These are phyloP conservation scores for Dendrothele bispora DNA, from an alignment of 768 basidiomycete genomes.

Conservation along the genomic window DNA sequence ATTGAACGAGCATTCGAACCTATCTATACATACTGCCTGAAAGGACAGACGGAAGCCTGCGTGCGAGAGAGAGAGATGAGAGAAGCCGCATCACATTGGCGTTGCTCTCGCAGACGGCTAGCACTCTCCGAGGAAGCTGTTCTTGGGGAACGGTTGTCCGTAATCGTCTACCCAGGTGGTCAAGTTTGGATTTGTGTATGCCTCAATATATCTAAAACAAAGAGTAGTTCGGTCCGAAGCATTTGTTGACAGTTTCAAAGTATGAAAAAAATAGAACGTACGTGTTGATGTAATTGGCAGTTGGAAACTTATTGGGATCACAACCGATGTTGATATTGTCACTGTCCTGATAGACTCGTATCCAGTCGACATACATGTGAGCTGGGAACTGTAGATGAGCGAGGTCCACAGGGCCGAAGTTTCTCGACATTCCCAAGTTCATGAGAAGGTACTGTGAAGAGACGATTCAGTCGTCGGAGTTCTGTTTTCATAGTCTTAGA, in stretches of 20 bases:
- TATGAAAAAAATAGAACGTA: slow-evolving; percentile 32
- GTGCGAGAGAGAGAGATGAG: too few relatives aligned
- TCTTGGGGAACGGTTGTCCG: slow-evolving; percentile 57
- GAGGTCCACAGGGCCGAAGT: slow-evolving; percentile 55
- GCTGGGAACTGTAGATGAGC: slow-evolving; percentile 49
- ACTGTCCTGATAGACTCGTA: slow-evolving; percentile 69
- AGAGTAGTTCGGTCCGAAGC: too few relatives aligned
- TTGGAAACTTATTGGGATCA: slow-evolving; percentile 60
- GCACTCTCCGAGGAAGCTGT: slow-evolving; percentile 30
- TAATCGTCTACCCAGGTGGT: slow-evolving; percentile 44
- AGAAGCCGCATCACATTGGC: too few relatives aligned
- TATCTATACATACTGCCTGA: too few relatives aligned
- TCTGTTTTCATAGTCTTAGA: slow-evolving; percentile 19
- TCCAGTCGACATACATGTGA: slow-evolving; percentile 60
- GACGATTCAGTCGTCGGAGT: slow-evolving; percentile 3
- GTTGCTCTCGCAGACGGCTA: too few relatives aligned
- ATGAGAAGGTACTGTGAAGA: slow-evolving; percentile 43
- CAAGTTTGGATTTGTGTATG: slow-evolving; percentile 61
- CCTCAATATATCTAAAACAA: slow-evolving; percentile 63
- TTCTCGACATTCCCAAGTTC: slow-evolving; percentile 50
- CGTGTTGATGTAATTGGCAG: slow-evolving; percentile 59
- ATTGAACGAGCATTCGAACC: too few relatives aligned
- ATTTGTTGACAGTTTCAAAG: too few relatives aligned
- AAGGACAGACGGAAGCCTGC: too few relatives aligned
- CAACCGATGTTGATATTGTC: slow-evolving; percentile 59